Percentiles rank a stretch among this genome's conserved stretches.
Evolutionary conservation across 139 green algal species (phyloP).

Genomic region (Coelastrella sp.): DNA sequence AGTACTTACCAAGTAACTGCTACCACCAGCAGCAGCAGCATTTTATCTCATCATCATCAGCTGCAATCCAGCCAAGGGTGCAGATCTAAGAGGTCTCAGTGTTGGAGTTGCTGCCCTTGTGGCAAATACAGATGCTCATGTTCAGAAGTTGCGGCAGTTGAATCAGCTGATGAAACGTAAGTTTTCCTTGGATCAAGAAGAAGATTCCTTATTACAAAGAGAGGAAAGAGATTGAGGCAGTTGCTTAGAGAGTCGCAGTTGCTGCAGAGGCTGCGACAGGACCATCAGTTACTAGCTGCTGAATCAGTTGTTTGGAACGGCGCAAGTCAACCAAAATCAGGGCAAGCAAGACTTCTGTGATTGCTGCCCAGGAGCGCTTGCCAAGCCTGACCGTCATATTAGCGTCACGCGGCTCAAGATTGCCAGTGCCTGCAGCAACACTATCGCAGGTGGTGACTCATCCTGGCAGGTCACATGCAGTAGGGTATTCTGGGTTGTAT

Average conservation of each 20-base stretch:
- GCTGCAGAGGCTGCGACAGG: conserved; percentile 9
- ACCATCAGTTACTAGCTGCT: background rate
- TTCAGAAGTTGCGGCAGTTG: background rate
- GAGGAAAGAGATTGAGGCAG: background rate
- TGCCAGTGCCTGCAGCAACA: background rate
- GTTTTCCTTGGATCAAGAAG: background rate
- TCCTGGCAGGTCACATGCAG: no score
- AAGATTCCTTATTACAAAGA: background rate
- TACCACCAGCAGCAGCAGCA: no score
- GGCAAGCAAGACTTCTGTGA: background rate
- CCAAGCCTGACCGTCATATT: no score
- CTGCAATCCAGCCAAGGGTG: no score
- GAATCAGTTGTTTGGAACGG: no score
- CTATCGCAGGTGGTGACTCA: no score
- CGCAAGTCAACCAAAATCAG: background rate
- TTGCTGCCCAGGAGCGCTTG: background rate
- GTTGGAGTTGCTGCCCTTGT: background rate
- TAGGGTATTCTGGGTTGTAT: no score
- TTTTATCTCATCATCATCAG: no score
- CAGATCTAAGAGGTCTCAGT: no score
- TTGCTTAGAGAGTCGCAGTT: background rate
- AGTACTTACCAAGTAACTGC: no score
- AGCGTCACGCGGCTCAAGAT: background rate
- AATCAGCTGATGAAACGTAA: background rate
- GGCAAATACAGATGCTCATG: background rate